These are phyloP conservation scores for Aspergillus puulaauensis DNA, from an alignment of 2,329 filamentous ascomycete genomes.

Conservation along the genomic window DNA sequence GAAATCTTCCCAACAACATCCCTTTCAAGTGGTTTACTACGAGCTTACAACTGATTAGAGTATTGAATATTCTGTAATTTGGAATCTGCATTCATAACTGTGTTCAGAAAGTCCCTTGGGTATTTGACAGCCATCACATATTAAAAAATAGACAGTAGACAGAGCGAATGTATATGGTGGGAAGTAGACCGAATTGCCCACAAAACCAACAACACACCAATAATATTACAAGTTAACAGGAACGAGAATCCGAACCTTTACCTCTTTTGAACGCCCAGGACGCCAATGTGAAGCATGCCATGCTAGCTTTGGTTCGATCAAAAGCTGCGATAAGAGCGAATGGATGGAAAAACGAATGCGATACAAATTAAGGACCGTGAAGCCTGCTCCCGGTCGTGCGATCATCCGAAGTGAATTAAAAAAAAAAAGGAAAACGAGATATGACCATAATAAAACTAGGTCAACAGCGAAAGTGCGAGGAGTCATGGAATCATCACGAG, in stretches of 20 bases:
- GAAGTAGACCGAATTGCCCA: slow-evolving; percentile 15
- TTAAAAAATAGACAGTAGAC: slow-evolving; percentile 12
- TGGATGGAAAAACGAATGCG: slow-evolving; percentile 11
- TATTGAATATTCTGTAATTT: not conserved
- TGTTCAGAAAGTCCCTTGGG: slow-evolving; percentile 16
- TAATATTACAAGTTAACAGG: slow-evolving; percentile 37
- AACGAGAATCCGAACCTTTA: slow-evolving; percentile 17
- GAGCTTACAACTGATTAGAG: not conserved
- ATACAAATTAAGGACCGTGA: slow-evolving; percentile 31
- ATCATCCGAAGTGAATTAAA: slow-evolving; percentile 25
- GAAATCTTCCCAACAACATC: not conserved
- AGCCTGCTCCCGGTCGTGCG: slow-evolving; percentile 44
- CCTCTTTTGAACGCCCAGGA: slow-evolving; percentile 29
- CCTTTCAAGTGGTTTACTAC: not conserved
- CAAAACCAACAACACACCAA: slow-evolving; percentile 6
- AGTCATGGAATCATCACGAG: slow-evolving; percentile 34
- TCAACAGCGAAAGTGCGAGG: slow-evolving; percentile 12
- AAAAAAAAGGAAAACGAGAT: slow-evolving; percentile 13
- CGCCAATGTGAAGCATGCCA: slow-evolving; percentile 26
- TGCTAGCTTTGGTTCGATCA: slow-evolving; percentile 8
- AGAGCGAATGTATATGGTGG: too few species aligned
- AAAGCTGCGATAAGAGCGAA: slow-evolving; percentile 12
- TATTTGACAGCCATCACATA: slow-evolving; percentile 20
- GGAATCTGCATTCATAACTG: not conserved
- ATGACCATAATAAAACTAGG: not conserved